Base-by-base conservation (phyloP, 306 rosid genomes). In the Pyrus pyrifolia region DNA sequence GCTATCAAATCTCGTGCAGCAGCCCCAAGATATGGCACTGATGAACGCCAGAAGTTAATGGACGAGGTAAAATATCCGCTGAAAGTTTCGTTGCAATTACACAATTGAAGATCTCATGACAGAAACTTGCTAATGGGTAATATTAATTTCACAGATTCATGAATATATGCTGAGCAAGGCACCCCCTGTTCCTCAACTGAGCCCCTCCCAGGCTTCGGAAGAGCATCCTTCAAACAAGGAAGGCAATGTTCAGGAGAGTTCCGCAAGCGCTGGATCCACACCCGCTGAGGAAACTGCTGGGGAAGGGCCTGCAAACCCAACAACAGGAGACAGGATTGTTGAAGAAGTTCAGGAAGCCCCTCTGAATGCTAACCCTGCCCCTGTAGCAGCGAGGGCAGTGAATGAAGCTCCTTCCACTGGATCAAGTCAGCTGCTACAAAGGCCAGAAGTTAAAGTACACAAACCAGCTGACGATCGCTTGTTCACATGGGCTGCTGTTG, bases 401-500 rank as follows among this genome's bases (percentile, higher is more conserved):
- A 81, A 70, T 25, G 92, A 67, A 84, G 80, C 51, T 80, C 82
- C 88, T 45, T 59, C 90, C 1, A 30, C 61, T 55, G 81, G 69
- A 78, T 52, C 93, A n/a, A 79, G 74, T 55, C 90, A 80, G 79
- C 53, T 73, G 74, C 85, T 25, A 71, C 88, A 64, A 46, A 84
- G 68, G 79, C 88, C 87, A 18, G 86, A 82, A 84, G 69, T 72
- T 0, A 79, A 85, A 88, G 89, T 78, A 76, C 86, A 76, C 49
- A 89, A 78, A 78, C 87, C 93, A 23, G 81, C 83, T 0, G 95
- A 89, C 18, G 99, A 92, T 79, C 87, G 99, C 64, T 45, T 96
- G 84, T 92, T 91, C 83, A 96, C 98, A 22, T 74, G 86, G 87
- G 99, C 99, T 58, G 98, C 98, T 19, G 87, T 96, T 59, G 99